phyloP scores from a whole-genome alignment of 116 monocot genomes.

The Cymodocea nodosa region DNA sequence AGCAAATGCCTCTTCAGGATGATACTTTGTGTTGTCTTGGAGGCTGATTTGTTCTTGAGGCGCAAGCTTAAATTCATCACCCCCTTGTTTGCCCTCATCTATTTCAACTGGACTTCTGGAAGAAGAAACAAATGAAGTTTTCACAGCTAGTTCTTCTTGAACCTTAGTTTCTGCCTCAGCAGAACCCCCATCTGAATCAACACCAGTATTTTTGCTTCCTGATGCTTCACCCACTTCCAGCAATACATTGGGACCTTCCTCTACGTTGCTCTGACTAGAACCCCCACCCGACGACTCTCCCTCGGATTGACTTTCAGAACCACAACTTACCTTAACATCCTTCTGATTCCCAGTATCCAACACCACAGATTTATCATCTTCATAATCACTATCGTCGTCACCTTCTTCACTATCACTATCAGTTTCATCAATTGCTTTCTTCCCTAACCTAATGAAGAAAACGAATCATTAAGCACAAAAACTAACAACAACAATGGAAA shows the following conservation, averaged over 20 bases:
- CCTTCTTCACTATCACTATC: slow-evolving; percentile 20
- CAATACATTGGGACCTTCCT: slow-evolving; percentile 17
- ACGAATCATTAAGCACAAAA: not conserved
- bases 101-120: not conserved
- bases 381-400: slow-evolving; percentile 25
- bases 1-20: not conserved
- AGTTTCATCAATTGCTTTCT: slow-evolving; percentile 53
- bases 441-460: slow-evolving; percentile 56
- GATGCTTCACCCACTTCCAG: slow-evolving; percentile 6
- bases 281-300: slow-evolving; percentile 40
- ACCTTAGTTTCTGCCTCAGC: slow-evolving; percentile 15
- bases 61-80: not conserved
- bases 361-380: slow-evolving; percentile 55
- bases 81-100: too few relatives aligned
- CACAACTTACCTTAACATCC: slow-evolving; percentile 17
- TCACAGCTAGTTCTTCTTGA: slow-evolving; percentile 3
- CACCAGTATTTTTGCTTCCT: slow-evolving; percentile 12
- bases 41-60: not conserved
- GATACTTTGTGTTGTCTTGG: not conserved
- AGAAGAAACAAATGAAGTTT: not conserved
- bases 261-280: slow-evolving; percentile 44
- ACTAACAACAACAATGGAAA: not conserved
- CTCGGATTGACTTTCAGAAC: slow-evolving; percentile 33
- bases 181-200: slow-evolving; percentile 22
- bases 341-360: slow-evolving; percentile 41